Percentiles rank a stretch among this genome's conserved stretches.
These are phyloP conservation scores for Globisporangium cylindrosporum DNA, from an alignment of 352 stramenopile species.

Conservation along the genomic window DNA sequence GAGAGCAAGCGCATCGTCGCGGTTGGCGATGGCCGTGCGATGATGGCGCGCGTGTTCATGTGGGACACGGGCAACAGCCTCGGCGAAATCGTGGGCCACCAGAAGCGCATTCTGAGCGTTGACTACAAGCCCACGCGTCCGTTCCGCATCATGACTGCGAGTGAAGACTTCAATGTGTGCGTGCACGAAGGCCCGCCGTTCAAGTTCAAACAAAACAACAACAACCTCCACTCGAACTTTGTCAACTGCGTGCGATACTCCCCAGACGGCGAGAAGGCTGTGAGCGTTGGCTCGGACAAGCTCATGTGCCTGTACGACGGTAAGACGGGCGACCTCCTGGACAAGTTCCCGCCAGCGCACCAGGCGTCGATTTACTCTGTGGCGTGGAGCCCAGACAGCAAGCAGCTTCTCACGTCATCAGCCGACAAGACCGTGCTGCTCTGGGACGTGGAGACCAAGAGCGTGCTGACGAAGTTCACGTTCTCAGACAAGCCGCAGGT, in stretches of 20 bases:
- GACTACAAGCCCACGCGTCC: constrained; percentile 93
- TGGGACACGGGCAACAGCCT: constrained; percentile 97
- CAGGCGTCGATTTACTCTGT: constrained; percentile 95
- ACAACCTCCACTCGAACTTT: constrained; percentile 93
- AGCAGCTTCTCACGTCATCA: constrained; percentile 91
- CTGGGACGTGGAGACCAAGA: constrained; percentile 78
- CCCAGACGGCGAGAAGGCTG: constrained; percentile 83
- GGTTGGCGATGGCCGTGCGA: constrained; percentile 77
- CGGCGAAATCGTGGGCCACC: constrained; percentile 93
- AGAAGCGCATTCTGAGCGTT: constrained; percentile 91
- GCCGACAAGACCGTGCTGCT: constrained; percentile 96
- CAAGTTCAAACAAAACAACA: constrained; percentile 93
- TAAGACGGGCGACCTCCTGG: constrained; percentile 81
- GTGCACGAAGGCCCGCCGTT: constrained; percentile 96
- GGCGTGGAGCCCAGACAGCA: constrained; percentile 89
- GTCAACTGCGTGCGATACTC: constrained; percentile 96
- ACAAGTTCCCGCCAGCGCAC: constrained; percentile 83
- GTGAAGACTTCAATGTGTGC: constrained; percentile 94
- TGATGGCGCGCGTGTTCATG: constrained; percentile 90
- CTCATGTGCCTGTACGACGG: constrained; percentile 95
- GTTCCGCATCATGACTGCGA: constrained; percentile 94
- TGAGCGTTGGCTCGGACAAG: constrained; percentile 94
- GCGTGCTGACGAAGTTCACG: constrained; percentile 80
- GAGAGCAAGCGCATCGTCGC: constrained; percentile 94
- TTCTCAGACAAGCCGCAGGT: constrained; percentile 67